Evolutionary conservation across 306 rosid genomes (phyloP).

Genomic region (Cucumis melo): DNA sequence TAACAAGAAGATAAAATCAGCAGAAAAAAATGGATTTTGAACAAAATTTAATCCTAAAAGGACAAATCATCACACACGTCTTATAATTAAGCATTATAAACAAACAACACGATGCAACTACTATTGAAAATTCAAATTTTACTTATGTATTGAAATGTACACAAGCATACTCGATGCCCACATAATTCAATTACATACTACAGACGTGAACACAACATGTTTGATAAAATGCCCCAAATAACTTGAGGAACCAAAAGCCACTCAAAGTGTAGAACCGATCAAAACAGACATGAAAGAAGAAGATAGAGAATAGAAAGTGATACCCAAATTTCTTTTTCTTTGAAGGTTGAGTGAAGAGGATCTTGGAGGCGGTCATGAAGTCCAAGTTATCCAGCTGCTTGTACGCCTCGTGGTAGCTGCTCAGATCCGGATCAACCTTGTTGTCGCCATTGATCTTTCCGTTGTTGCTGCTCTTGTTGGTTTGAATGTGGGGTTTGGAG

Average conservation of each 20-base stretch:
- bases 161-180: neutral
- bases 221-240: constrained; percentile 25
- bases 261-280: neutral
- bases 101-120: no score
- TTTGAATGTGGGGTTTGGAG: neutral
- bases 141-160: neutral
- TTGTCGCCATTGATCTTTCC: neutral
- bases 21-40: neutral
- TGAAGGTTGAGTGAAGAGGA: constrained; percentile 61
- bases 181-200: neutral
- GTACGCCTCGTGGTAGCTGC: constrained; percentile 33
- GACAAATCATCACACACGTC: neutral
- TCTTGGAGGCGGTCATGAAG: constrained; percentile 56
- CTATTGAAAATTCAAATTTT: neutral
- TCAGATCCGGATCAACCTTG: constrained; percentile 13
- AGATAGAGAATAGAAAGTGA: neutral
- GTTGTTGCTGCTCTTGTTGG: neutral
- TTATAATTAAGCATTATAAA: neutral
- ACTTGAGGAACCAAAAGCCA: neutral
- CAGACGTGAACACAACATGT: constrained; percentile 5
- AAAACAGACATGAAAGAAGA: neutral
- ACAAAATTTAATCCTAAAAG: neutral
- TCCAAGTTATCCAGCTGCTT: constrained; percentile 55
- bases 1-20: neutral
- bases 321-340: constrained; percentile 72